Conservation (phyloP, 352 stramenopile genomes). For the Phytophthora tubulina region DNA sequence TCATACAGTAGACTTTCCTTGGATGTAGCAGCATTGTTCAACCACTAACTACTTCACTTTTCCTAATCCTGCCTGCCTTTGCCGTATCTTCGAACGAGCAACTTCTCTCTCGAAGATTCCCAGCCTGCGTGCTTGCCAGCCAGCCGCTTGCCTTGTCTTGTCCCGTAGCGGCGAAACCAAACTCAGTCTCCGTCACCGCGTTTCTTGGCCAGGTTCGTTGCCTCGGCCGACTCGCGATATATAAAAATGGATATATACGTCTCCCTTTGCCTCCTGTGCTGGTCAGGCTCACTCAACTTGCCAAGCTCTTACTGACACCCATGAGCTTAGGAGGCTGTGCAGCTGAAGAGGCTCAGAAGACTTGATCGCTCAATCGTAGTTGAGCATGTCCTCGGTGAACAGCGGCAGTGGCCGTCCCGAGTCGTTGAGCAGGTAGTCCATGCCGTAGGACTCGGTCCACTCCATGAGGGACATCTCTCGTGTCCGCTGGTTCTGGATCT, state of each 20-base stretch:
- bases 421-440: slow-evolving; percentile 85
- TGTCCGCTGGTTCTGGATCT: slow-evolving; percentile 56
- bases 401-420: slow-evolving; percentile 58
- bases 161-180: slow-evolving; percentile 13
- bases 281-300: not conserved
- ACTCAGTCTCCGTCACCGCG: slow-evolving; percentile 5
- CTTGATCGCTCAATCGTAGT: slow-evolving; percentile 57
- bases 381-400: slow-evolving; percentile 66
- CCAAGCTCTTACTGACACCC: not conserved
- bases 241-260: slow-evolving; percentile 46
- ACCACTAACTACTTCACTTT: slow-evolving; percentile 36
- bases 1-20: slow-evolving; percentile 23
- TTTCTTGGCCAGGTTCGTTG: slow-evolving; percentile 23
- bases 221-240: slow-evolving; percentile 25
- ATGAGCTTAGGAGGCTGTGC: not conserved
- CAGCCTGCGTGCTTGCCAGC: slow-evolving; percentile 3
- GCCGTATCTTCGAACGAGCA: slow-evolving; percentile 11
- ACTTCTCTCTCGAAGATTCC: slow-evolving; percentile 9
- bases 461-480: slow-evolving; percentile 79
- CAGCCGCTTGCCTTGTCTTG: slow-evolving; percentile 17
- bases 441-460: slow-evolving; percentile 82
- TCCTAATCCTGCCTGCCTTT: slow-evolving; percentile 24
- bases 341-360: slow-evolving; percentile 12
- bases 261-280: slow-evolving; percentile 16
- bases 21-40: slow-evolving; percentile 31